Percentiles rank a stretch among this genome's conserved stretches.
Conservation (phyloP, 257 asterid genomes). For the Catharanthus roseus region DNA sequence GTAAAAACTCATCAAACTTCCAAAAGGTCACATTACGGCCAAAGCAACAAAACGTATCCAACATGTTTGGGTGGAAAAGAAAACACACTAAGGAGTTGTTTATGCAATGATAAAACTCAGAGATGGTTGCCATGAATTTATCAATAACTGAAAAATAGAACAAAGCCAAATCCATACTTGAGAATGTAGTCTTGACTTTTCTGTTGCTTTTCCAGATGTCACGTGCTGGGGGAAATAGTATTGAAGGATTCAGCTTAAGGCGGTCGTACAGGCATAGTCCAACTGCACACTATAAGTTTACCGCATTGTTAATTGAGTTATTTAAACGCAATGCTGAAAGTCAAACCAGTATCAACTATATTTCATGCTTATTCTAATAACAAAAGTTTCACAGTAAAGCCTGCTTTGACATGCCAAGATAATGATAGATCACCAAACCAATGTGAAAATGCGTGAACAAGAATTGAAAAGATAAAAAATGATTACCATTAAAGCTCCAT, state of each 20-base stretch:
- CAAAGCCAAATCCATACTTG: conserved; percentile 46
- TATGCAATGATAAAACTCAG: not conserved
- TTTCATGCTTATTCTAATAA: not conserved
- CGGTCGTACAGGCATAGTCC: conserved; percentile 73
- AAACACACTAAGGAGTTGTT: not conserved
- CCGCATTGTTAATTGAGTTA: conserved; percentile 19
- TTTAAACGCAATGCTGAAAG: not conserved
- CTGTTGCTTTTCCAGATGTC: conserved; percentile 45
- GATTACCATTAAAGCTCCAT: conserved; percentile 85
- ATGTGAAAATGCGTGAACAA: not conserved
- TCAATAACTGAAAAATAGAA: conserved; percentile 9
- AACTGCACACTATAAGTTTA: conserved; percentile 65
- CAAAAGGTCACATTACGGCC: not conserved
- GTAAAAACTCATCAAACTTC: not conserved
- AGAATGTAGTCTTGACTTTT: conserved; percentile 36
- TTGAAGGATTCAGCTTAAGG: conserved; percentile 64
- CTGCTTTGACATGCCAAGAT: not conserved
- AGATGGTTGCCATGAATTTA: not conserved
- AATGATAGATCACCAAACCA: conserved; percentile 1
- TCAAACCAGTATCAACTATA: not conserved
- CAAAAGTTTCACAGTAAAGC: not conserved
- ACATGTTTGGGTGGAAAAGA: not conserved
- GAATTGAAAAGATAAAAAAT: conserved; percentile 10
- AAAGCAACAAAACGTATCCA: not conserved
- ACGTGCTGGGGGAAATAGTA: conserved; percentile 44